These are phyloP conservation scores for Phytophthora pini DNA, from an alignment of 352 stramenopile species.

Conservation along the genomic window DNA sequence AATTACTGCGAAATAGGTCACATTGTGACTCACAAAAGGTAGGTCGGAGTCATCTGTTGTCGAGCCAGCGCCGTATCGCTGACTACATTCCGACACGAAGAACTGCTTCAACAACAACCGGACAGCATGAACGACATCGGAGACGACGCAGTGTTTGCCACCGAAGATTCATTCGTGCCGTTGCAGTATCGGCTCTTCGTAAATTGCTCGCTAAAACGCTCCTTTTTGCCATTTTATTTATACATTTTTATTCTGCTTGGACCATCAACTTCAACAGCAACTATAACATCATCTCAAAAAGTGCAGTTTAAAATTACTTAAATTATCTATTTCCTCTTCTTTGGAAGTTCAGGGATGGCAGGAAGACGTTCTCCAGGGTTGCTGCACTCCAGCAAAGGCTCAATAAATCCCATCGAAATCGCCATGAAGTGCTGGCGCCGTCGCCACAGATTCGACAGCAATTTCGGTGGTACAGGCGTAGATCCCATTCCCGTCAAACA, in stretches of 20 bases:
- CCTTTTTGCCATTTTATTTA: too few relatives aligned
- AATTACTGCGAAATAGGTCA: too few relatives aligned
- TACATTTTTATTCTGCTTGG: constrained; percentile 7
- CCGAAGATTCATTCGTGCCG: constrained; percentile 14
- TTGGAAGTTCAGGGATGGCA: constrained; percentile 14
- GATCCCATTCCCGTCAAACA: constrained; percentile 58
- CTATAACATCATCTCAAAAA: not conserved
- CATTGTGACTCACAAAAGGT: not conserved
- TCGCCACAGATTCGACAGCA: constrained; percentile 49
- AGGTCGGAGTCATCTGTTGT: constrained; percentile 6
- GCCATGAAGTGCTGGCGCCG: constrained; percentile 54
- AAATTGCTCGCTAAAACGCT: not conserved
- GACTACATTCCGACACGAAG: constrained; percentile 26
- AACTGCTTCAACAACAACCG: constrained; percentile 15
- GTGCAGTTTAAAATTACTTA: not conserved
- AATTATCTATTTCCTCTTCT: constrained; percentile 11
- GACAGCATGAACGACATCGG: not conserved
- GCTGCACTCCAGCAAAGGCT: constrained; percentile 42
- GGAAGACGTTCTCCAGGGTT: constrained; percentile 25
- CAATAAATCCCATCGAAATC: constrained; percentile 51
- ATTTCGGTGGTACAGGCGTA: constrained; percentile 32
- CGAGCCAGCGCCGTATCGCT: constrained; percentile 12
- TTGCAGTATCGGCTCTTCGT: constrained; percentile 10
- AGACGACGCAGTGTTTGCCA: constrained; percentile 3
- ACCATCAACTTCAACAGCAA: not conserved